These are phyloP conservation scores for Colletotrichum cereale DNA, from an alignment of 2,329 filamentous ascomycete species.

Conservation along the genomic window DNA sequence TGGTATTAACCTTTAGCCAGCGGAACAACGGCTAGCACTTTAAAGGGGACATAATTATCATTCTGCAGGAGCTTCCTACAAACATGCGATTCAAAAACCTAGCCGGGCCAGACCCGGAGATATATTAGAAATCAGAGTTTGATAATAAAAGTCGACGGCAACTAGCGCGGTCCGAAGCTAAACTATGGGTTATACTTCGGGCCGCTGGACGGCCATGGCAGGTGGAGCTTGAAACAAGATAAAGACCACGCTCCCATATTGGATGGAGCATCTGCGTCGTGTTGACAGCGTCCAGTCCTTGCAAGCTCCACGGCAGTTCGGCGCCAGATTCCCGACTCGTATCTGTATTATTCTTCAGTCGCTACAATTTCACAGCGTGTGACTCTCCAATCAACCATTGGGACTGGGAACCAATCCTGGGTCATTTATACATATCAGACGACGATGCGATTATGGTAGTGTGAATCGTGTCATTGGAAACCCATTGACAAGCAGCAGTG, in stretches of 20 bases:
- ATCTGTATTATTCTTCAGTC: no score
- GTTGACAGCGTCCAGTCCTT: neutral
- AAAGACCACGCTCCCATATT: neutral
- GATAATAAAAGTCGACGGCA: no score
- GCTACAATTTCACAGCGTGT: neutral
- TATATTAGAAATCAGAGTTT: neutral
- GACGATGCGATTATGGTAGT: neutral
- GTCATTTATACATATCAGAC: neutral
- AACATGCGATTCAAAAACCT: no score
- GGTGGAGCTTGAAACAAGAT: neutral
- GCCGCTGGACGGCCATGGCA: slow-evolving; percentile 40
- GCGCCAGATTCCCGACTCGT: neutral
- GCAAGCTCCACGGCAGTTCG: neutral
- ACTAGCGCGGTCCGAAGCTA: neutral
- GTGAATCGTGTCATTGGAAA: neutral
- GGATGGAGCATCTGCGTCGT: no score
- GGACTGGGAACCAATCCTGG: no score
- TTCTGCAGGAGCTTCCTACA: neutral
- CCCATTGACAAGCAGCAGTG: neutral
- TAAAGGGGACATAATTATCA: neutral
- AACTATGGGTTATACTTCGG: neutral
- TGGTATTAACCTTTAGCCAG: no score
- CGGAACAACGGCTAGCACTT: neutral
- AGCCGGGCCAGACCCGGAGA: neutral
- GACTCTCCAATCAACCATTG: neutral